Percentiles rank a stretch among this genome's conserved stretches.
phyloP scores from a whole-genome alignment of 495 filamentous ascomycete genomes.

The Amniculicola lignicola region DNA sequence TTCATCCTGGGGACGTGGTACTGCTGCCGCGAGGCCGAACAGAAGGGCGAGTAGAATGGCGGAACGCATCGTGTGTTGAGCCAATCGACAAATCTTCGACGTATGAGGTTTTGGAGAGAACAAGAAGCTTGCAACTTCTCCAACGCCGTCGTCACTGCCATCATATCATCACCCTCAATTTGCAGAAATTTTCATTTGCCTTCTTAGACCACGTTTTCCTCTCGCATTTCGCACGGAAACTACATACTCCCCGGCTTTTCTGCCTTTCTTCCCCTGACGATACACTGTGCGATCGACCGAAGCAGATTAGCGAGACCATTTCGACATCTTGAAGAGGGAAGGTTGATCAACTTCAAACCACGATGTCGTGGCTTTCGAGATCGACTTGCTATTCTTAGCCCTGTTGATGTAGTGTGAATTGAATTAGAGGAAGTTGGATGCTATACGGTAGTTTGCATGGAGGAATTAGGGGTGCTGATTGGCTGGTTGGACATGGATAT shows the following conservation, averaged over 20 bases:
- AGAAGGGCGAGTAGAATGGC: conserved; percentile 1
- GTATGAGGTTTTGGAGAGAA: too few species aligned
- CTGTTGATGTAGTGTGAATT: not conserved
- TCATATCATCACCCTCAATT: too few species aligned
- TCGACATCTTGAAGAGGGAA: not conserved
- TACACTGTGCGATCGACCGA: too few species aligned
- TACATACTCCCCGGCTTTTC: too few species aligned
- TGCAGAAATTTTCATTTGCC: too few species aligned
- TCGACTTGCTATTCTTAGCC: conserved; percentile 5
- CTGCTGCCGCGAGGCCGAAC: conserved; percentile 6
- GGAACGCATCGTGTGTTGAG: conserved; percentile 3
- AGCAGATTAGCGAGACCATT: conserved; percentile 4
- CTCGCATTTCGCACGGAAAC: too few species aligned
- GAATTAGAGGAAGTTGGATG: not conserved
- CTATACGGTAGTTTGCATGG: conserved; percentile 1
- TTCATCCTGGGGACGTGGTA: conserved; percentile 13
- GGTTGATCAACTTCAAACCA: conserved; percentile 12
- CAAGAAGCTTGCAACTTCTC: too few species aligned
- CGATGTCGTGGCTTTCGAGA: not conserved
- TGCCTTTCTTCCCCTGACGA: too few species aligned
- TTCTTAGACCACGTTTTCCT: too few species aligned
- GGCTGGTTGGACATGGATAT: not conserved
- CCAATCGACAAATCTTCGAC: too few species aligned
- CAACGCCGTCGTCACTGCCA: too few species aligned
- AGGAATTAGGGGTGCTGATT: not conserved